A percentile compares a stretch with the other conserved stretches of the same genome.
Conservation (phyloP, 352 stramenopile genomes). For the Phytophthora constricta region DNA sequence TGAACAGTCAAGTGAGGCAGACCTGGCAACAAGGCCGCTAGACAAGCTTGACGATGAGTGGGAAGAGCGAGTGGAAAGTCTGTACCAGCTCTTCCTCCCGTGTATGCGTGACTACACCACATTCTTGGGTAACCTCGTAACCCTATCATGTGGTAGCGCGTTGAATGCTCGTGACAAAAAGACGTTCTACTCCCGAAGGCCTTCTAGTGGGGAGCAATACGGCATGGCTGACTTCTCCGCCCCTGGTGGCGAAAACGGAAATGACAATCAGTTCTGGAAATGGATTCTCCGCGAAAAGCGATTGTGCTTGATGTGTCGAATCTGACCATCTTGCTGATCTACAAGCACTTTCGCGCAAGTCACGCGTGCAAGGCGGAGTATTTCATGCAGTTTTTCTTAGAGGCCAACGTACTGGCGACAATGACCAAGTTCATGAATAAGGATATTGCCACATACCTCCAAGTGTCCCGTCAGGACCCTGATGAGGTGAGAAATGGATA, state of each 20-base stretch:
- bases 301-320: constrained; percentile 80
- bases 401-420: constrained; percentile 73
- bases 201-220: constrained; percentile 60
- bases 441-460: constrained; percentile 79
- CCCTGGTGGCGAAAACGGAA: constrained; percentile 44
- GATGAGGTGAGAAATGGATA: constrained; percentile 66
- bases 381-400: constrained; percentile 82
- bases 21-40: constrained; percentile 53
- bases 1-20: constrained; percentile 45
- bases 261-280: constrained; percentile 79
- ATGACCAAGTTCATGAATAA: constrained; percentile 91
- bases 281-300: constrained; percentile 85
- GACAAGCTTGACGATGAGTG: constrained; percentile 75
- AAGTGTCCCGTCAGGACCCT: constrained; percentile 64
- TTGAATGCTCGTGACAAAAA: constrained; percentile 83
- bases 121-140: constrained; percentile 73
- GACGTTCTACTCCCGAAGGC: constrained; percentile 74
- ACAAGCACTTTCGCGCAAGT: constrained; percentile 80
- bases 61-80: constrained; percentile 64
- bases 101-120: constrained; percentile 76
- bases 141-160: constrained; percentile 67
- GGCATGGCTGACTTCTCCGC: constrained; percentile 56
- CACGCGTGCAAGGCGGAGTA: constrained; percentile 83
- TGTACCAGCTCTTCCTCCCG: constrained; percentile 77
- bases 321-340: constrained; percentile 68